Evolutionary conservation across 2,329 filamentous ascomycete genomes (phyloP), one percentile per base, ranked within the genome.

Genomic region (Alternaria metachromatica): DNA sequence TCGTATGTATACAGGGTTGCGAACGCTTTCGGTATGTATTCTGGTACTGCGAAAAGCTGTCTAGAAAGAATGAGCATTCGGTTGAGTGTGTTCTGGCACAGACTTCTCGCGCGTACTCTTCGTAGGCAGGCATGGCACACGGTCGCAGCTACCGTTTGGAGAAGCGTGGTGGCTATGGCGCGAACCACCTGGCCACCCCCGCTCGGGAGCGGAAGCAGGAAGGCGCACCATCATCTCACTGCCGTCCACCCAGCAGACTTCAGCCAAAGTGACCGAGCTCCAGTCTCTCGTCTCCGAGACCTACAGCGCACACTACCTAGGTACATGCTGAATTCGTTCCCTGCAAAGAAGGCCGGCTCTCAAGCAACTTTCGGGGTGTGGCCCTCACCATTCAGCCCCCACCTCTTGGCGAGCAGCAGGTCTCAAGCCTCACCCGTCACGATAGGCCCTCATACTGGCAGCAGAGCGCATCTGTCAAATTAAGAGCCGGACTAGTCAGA

Each of bases 401-500:
- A 50, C 25, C 46, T 25, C 28, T 37, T 20, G 49, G 23, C 58
- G n/a, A 45, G 28, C 45, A 20, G 21, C 45, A 20, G 21, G 26
- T 21, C 46, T 53, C 44, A 45, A 37, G 33, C 26, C 43, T 55
- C 43, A 18, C 15, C 33, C 18, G 23, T 33, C n/a, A 15, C 49
- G 46, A 46, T 25, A 37, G 21, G 15, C 41, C 23, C 20, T 49
- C 61, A 21, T 28, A 53, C 50, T 62, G 63, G 60, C 60, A 48
- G 56, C 60, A 55, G 26, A 55, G 54, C 50, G 44, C 60, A 56
- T 63, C 58, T 58, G 58, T 56, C 63, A 58, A 61, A 50, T 59
- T 60, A 58, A 53, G 41, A 64, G 65, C 68, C 54, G 30, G 49
- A 37, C 56, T 68, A 69, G 69, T 64, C 45, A 54, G 54, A 61